A percentile compares a stretch with the other conserved stretches of the same genome.
Conservation (phyloP, 805 yeast genomes). For the Saccharomycopsis guyanensis region DNA sequence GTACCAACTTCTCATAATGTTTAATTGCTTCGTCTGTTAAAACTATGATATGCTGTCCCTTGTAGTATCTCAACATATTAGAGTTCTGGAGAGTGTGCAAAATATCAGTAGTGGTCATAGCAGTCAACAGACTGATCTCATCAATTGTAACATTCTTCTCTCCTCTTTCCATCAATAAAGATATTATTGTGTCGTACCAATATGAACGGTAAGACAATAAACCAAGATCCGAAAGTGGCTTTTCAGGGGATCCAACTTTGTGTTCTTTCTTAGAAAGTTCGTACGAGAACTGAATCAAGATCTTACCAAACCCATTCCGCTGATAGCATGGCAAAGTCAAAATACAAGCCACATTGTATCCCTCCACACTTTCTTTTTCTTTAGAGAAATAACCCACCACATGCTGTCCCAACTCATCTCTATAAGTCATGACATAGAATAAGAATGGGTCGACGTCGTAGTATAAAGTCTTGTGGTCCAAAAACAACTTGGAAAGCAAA, state of each 20-base stretch:
- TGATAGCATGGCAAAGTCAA: slow-evolving; percentile 94
- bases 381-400: slow-evolving; percentile 94
- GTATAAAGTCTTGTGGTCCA: slow-evolving; percentile 93
- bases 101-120: slow-evolving; percentile 96
- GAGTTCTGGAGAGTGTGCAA: slow-evolving; percentile 87
- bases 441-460: slow-evolving; percentile 97
- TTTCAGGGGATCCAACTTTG: slow-evolving; percentile 94
- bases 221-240: slow-evolving; percentile 93
- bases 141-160: slow-evolving; percentile 73
- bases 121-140: slow-evolving; percentile 75
- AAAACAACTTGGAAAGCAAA: slow-evolving; percentile 76
- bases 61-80: slow-evolving; percentile 83
- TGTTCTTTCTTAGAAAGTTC: slow-evolving; percentile 82
- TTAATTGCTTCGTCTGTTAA: slow-evolving; percentile 76
- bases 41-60: slow-evolving; percentile 88
- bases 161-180: slow-evolving; percentile 56
- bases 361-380: slow-evolving; percentile 93
- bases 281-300: slow-evolving; percentile 88
- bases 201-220: slow-evolving; percentile 86
- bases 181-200: slow-evolving; percentile 89
- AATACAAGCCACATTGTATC: slow-evolving; percentile 95
- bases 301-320: slow-evolving; percentile 87
- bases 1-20: slow-evolving; percentile 58
- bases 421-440: slow-evolving; percentile 89
- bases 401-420: slow-evolving; percentile 90